phyloP scores from a whole-genome alignment of 768 basidiomycete genomes.

The Atractiella rhizophila region DNA sequence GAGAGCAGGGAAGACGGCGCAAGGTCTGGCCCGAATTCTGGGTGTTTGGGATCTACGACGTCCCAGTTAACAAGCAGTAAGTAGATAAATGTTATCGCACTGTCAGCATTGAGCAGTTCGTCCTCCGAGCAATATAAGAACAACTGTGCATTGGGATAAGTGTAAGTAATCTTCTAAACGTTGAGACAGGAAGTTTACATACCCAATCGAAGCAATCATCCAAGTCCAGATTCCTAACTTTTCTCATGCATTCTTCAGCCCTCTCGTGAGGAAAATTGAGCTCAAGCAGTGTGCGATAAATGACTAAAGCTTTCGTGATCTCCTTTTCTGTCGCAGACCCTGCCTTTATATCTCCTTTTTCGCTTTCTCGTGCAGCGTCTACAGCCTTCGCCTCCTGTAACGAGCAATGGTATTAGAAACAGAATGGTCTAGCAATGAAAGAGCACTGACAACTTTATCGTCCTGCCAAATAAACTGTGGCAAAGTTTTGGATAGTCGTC shows the following conservation, averaged over 20 bases:
- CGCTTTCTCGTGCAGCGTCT: too few species aligned
- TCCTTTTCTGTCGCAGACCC: not conserved
- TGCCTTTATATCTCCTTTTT: not conserved
- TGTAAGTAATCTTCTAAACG: too few species aligned
- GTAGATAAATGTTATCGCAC: not conserved
- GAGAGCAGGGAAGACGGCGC: too few species aligned
- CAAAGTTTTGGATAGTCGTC: constrained; percentile 41
- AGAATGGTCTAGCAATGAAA: not conserved
- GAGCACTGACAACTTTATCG: not conserved
- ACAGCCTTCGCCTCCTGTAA: too few species aligned
- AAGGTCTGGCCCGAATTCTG: constrained; percentile 6
- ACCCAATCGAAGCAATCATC: constrained; percentile 88
- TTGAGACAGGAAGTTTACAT: constrained; percentile 18
- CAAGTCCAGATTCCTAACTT: constrained; percentile 41
- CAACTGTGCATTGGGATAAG: too few species aligned
- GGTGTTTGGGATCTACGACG: not conserved
- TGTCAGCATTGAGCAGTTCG: constrained; percentile 7
- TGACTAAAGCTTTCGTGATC: constrained; percentile 22
- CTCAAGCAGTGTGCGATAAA: constrained; percentile 52
- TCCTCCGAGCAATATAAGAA: constrained; percentile 18
- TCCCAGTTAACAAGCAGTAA: not conserved
- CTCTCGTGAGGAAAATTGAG: constrained; percentile 46
- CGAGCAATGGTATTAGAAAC: not conserved
- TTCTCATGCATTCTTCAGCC: constrained; percentile 43
- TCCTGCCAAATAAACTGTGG: constrained; percentile 19